phyloP scores from a whole-genome alignment of 495 filamentous ascomycete species.

The Trypethelium eluteriae region DNA sequence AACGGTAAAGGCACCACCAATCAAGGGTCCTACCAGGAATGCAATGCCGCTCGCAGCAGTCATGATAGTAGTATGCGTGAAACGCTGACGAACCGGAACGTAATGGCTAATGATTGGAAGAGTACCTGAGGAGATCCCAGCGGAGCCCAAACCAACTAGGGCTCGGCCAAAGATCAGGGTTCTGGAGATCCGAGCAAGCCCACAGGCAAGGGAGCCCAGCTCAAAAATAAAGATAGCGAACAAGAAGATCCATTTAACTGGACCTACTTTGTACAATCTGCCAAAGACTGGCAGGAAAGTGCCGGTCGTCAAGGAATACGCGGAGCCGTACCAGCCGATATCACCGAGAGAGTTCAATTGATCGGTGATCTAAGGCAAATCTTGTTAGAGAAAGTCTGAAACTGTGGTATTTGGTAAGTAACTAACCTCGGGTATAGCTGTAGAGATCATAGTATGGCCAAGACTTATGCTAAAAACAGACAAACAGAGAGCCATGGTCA shows the following conservation, averaged over 20 bases:
- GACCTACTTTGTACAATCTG: conserved; percentile 37
- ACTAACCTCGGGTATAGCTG: conserved; percentile 59
- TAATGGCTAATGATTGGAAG: conserved; percentile 30
- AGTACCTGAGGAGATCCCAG: conserved; percentile 30
- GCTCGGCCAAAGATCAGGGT: conserved; percentile 31
- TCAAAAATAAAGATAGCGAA: conserved; percentile 28
- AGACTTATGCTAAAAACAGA: conserved; percentile 58
- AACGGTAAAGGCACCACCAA: conserved; percentile 32
- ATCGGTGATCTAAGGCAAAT: conserved; percentile 8
- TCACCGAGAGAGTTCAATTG: conserved; percentile 13
- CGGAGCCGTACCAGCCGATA: conserved; percentile 14
- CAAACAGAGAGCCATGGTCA: conserved; percentile 50
- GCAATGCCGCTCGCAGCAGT: conserved; percentile 32
- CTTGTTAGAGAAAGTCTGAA: neutral
- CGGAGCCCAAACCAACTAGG: conserved; percentile 31
- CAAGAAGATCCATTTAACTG: conserved; percentile 36
- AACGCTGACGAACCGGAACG: conserved; percentile 25
- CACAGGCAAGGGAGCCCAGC: conserved; percentile 55
- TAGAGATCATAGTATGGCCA: conserved; percentile 70
- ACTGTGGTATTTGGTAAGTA: neutral
- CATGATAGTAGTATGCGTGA: conserved; percentile 28
- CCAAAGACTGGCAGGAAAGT: conserved; percentile 11
- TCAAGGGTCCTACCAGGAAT: conserved; percentile 26
- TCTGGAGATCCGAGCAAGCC: conserved; percentile 33
- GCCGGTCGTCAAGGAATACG: conserved; percentile 9